Evolutionary conservation across 805 yeast species (phyloP).

Genomic region (Pichia nakasei): DNA sequence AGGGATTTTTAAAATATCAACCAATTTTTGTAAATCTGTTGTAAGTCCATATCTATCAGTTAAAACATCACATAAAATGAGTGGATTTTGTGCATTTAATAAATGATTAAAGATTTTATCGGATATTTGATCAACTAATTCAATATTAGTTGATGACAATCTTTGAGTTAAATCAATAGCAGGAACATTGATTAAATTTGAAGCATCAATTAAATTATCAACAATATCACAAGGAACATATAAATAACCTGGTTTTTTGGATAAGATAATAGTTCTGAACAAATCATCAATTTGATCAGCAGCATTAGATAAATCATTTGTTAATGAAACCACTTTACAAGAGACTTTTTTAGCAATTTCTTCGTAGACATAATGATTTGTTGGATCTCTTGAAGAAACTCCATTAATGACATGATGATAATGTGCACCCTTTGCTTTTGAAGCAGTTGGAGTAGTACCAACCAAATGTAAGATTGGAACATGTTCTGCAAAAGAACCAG

Average conservation of each 20-base stretch:
- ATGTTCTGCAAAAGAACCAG: conserved; percentile 77
- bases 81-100: conserved; percentile 48
- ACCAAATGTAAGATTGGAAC: conserved; percentile 79
- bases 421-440: conserved; percentile 22
- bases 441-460: conserved; percentile 53
- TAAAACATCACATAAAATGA: conserved; percentile 63
- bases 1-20: conserved; percentile 41
- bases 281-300: conserved; percentile 61
- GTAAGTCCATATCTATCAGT: conserved; percentile 52
- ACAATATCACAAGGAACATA: conserved; percentile 69
- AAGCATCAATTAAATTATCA: conserved; percentile 32
- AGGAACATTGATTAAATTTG: conserved; percentile 18
- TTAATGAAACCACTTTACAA: conserved; percentile 45
- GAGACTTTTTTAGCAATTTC: conserved; percentile 49
- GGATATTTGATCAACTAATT: conserved; percentile 13
- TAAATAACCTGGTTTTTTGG: conserved; percentile 74
- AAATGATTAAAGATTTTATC: conserved; percentile 40
- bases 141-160: conserved; percentile 18
- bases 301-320: conserved; percentile 37
- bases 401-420: conserved; percentile 57
- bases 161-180: conserved; percentile 15
- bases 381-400: conserved; percentile 33
- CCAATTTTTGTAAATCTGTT: conserved; percentile 38
- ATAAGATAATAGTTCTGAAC: conserved; percentile 42
- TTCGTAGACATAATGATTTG: conserved; percentile 62